Conservation (phyloP, 257 asterid genomes). For the Galeopsis tetrahit region DNA sequence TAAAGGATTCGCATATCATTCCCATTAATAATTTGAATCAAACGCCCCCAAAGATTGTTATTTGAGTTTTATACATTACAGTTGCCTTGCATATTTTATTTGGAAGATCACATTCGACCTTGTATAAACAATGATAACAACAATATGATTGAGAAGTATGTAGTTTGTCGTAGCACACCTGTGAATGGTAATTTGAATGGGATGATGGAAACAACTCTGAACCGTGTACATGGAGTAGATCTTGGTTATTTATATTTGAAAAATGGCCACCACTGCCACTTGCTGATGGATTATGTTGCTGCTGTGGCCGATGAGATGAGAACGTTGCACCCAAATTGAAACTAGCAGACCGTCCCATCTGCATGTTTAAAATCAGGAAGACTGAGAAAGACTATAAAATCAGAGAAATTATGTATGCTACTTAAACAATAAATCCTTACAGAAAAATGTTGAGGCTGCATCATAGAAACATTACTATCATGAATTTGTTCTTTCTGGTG, state of each 20-base stretch:
- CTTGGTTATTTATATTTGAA: conserved; percentile 58
- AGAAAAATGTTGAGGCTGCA: conserved; percentile 92
- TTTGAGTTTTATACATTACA: conserved; percentile 18
- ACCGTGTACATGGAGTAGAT: conserved; percentile 73
- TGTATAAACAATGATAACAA: not conserved
- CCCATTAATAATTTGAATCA: too few species aligned
- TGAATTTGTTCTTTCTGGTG: conserved; percentile 95
- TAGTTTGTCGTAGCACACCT: conserved; percentile 50
- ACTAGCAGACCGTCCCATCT: conserved; percentile 98
- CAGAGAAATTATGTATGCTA: conserved; percentile 11
- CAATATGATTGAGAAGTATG: conserved; percentile 9
- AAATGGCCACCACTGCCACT: conserved; percentile 61
- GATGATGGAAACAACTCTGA: conserved; percentile 89
- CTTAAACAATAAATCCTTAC: conserved; percentile 53
- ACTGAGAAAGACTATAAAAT: conserved; percentile 26
- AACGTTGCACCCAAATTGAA: conserved; percentile 86
- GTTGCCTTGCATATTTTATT: not conserved
- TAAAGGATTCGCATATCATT: too few species aligned
- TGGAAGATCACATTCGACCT: conserved; percentile 20
- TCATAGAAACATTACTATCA: conserved; percentile 78
- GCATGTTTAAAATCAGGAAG: conserved; percentile 39
- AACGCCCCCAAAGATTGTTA: not conserved
- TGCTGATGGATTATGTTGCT: conserved; percentile 76
- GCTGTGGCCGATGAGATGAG: conserved; percentile 90
- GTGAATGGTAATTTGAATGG: conserved; percentile 77